A percentile compares a stretch with the other conserved stretches of the same genome.
These are phyloP conservation scores for Scutellaria barbata DNA, from an alignment of 257 asterid species.

Conservation along the genomic window DNA sequence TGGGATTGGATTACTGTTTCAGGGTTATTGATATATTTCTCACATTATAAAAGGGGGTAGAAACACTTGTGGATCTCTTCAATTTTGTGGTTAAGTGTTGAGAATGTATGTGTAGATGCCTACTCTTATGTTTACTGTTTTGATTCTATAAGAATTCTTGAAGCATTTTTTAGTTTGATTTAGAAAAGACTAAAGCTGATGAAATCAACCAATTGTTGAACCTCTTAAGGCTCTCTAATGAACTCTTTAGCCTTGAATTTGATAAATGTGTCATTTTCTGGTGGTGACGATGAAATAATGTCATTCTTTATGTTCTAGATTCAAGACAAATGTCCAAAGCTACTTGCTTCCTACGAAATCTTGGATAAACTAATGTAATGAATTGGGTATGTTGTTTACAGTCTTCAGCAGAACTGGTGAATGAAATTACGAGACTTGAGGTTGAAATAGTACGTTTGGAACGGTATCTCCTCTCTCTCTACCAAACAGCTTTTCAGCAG, in stretches of 20 bases:
- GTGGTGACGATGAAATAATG: neutral
- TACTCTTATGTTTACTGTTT: neutral
- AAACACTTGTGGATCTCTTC: neutral
- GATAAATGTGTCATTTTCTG: neutral
- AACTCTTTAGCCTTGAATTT: constrained; percentile 9
- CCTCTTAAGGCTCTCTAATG: neutral
- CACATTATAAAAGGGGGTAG: neutral
- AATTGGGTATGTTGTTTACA: constrained; percentile 38
- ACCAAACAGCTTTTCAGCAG: constrained; percentile 61
- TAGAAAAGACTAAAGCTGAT: neutral
- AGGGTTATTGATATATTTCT: constrained; percentile 17
- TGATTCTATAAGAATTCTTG: neutral
- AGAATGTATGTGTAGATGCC: neutral
- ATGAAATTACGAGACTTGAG: constrained; percentile 77
- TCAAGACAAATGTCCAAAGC: neutral
- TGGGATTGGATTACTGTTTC: neutral
- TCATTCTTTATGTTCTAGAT: neutral
- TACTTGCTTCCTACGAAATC: neutral
- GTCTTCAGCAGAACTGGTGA: constrained; percentile 71
- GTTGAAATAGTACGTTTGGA: constrained; percentile 74
- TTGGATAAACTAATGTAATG: constrained; percentile 18
- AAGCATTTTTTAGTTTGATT: neutral
- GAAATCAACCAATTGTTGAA: neutral
- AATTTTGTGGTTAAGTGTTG: constrained; percentile 12
- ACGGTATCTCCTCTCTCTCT: constrained; percentile 74